Evolutionary conservation across 257 asterid genomes (phyloP).

Genomic region (Handroanthus guayacan): DNA sequence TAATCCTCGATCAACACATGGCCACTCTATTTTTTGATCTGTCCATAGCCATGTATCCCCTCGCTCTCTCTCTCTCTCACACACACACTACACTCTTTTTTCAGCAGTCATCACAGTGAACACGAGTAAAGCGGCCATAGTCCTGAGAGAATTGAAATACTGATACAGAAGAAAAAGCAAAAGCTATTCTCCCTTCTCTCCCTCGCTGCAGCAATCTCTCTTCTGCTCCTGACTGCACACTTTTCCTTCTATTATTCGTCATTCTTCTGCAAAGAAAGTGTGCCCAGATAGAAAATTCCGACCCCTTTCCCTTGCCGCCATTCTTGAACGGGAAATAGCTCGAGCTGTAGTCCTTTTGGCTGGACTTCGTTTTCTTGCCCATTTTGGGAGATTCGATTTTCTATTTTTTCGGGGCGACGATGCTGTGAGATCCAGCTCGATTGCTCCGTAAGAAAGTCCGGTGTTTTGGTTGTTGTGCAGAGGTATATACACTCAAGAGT

Average conservation of each 20-base stretch:
- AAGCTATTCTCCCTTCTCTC: constrained; percentile 27
- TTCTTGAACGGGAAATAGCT: constrained; percentile 4
- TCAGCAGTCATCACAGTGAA: constrained; percentile 41
- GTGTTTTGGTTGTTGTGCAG: background rate
- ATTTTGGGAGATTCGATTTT: constrained; percentile 5
- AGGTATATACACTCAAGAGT: constrained; percentile 3
- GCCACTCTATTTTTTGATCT: constrained; percentile 9
- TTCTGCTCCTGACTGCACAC: background rate
- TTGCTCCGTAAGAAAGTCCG: background rate
- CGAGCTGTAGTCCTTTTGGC: constrained; percentile 10
- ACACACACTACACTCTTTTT: constrained; percentile 5
- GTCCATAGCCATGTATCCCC: constrained; percentile 6
- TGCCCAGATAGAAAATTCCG: background rate
- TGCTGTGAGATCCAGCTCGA: constrained; percentile 12
- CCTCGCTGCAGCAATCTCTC: constrained; percentile 6
- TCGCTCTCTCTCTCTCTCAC: constrained; percentile 22
- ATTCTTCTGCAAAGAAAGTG: constrained; percentile 18
- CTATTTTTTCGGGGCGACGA: background rate
- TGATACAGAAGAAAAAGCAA: constrained; percentile 30
- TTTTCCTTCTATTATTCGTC: constrained; percentile 28
- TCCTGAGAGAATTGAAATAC: constrained; percentile 31
- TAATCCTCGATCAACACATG: background rate
- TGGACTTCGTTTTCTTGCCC: background rate
- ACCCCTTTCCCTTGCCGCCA: constrained; percentile 23
- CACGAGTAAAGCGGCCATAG: constrained; percentile 47